These are phyloP conservation scores for Metschnikowia lachancei DNA, from an alignment of 805 yeast genomes.

Conservation along the genomic window DNA sequence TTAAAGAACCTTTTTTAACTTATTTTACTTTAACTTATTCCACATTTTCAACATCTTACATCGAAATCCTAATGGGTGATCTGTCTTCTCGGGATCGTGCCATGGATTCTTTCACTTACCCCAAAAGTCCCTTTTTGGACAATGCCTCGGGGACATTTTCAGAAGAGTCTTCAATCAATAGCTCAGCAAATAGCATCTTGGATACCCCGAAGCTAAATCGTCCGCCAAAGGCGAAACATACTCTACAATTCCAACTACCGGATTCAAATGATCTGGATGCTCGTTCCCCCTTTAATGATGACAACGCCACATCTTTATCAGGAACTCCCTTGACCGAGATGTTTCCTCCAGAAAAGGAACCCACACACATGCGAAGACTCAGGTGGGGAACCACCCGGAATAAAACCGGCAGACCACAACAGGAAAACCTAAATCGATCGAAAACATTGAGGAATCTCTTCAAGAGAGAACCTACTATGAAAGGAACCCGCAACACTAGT, in stretches of 20 bases:
- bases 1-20: too few relatives aligned
- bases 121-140: conserved; percentile 20
- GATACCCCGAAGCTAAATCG: conserved; percentile 21
- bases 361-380: conserved; percentile 65
- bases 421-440: conserved; percentile 49
- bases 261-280: conserved; percentile 3
- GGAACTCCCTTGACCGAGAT: conserved; percentile 16
- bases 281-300: conserved; percentile 29
- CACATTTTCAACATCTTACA: not conserved
- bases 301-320: conserved; percentile 5
- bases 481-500: not conserved
- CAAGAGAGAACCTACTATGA: conserved; percentile 17
- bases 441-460: conserved; percentile 54
- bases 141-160: conserved; percentile 11
- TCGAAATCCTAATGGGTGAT: not conserved
- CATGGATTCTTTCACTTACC: conserved; percentile 19
- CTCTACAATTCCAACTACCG: conserved; percentile 35
- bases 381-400: conserved; percentile 92
- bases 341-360: conserved; percentile 14
- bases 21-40: too few relatives aligned
- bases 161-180: conserved; percentile 5
- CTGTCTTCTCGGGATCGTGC: not conserved
- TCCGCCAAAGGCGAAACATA: conserved; percentile 20
- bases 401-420: conserved; percentile 61
- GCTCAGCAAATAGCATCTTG: conserved; percentile 9